Evolutionary conservation across 495 filamentous ascomycete genomes (phyloP).

Genomic region (Aspergillus egyptiacus): DNA sequence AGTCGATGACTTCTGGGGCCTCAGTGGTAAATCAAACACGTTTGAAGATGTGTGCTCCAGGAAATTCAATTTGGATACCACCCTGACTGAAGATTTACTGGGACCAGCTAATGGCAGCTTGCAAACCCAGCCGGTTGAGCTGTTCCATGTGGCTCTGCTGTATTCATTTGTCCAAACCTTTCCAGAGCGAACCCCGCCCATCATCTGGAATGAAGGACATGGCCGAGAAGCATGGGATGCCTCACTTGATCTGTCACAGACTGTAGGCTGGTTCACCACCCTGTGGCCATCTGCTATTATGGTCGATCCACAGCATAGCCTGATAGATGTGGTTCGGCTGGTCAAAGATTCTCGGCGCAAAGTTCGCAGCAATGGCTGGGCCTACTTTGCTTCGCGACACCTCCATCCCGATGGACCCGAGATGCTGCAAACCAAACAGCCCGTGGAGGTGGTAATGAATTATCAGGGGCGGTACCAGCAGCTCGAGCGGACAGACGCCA

Average conservation of each 20-base stretch:
- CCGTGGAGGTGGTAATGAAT: too few species aligned
- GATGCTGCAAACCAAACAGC: too few species aligned
- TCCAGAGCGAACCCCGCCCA: constrained; percentile 41
- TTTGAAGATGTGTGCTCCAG: neutral
- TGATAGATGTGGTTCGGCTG: neutral
- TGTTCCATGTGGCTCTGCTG: constrained; percentile 34
- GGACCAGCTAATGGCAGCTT: constrained; percentile 26
- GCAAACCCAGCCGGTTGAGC: constrained; percentile 33
- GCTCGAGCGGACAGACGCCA: too few species aligned
- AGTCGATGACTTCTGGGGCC: too few species aligned
- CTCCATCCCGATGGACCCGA: too few species aligned
- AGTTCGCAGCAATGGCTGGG: constrained; percentile 18
- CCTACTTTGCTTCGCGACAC: too few species aligned
- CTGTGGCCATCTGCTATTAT: constrained; percentile 25
- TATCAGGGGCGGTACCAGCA: too few species aligned
- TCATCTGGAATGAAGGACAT: constrained; percentile 43
- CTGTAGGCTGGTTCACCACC: constrained; percentile 50
- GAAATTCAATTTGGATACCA: constrained; percentile 16
- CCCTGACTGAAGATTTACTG: constrained; percentile 27
- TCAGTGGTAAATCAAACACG: too few species aligned
- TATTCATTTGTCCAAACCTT: constrained; percentile 32
- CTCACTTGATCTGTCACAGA: constrained; percentile 37
- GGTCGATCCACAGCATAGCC: constrained; percentile 1
- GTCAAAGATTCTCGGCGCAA: constrained; percentile 18
- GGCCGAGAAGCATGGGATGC: constrained; percentile 38